phyloP scores from a whole-genome alignment of 768 basidiomycete genomes.

The Holtermannia corniformis region DNA sequence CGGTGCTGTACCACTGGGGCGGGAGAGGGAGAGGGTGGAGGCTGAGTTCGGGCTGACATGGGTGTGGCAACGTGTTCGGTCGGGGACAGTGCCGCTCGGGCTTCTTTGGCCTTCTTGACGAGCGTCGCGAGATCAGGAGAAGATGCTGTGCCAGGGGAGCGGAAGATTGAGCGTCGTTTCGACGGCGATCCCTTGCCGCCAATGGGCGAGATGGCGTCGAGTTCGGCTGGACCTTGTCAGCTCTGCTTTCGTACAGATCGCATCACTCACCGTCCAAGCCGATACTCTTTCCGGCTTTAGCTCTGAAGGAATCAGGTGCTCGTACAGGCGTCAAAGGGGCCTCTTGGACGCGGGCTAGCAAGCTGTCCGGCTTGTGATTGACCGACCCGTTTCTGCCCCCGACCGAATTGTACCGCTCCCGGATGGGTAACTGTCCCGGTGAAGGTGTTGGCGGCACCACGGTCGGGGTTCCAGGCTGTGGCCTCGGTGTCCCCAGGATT shows the following conservation, averaged over 20 bases:
- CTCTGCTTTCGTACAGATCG: slow-evolving; percentile 9
- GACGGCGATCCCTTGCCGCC: slow-evolving; percentile 16
- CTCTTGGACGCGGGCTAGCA: not conserved
- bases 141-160: slow-evolving; percentile 78
- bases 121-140: slow-evolving; percentile 86
- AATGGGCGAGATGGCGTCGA: slow-evolving; percentile 1
- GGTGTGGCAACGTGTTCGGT: too few relatives aligned
- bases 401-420: not conserved
- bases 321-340: slow-evolving; percentile 3
- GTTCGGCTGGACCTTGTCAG: slow-evolving; percentile 6
- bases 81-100: slow-evolving; percentile 6
- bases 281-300: not conserved
- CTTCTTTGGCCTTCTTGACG: slow-evolving; percentile 68
- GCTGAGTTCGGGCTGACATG: too few relatives aligned
- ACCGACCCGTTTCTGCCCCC: not conserved
- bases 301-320: not conserved
- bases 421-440: not conserved
- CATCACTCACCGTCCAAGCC: slow-evolving; percentile 17
- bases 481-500: not conserved
- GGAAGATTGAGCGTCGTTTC: slow-evolving; percentile 74
- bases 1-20: too few relatives aligned
- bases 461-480: slow-evolving; percentile 7
- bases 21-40: too few relatives aligned
- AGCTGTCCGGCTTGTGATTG: slow-evolving; percentile 2
- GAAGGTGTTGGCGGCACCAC: slow-evolving; percentile 24